These are phyloP conservation scores for Trichoderma gracile DNA, from an alignment of 2,329 filamentous ascomycete species.

Conservation along the genomic window DNA sequence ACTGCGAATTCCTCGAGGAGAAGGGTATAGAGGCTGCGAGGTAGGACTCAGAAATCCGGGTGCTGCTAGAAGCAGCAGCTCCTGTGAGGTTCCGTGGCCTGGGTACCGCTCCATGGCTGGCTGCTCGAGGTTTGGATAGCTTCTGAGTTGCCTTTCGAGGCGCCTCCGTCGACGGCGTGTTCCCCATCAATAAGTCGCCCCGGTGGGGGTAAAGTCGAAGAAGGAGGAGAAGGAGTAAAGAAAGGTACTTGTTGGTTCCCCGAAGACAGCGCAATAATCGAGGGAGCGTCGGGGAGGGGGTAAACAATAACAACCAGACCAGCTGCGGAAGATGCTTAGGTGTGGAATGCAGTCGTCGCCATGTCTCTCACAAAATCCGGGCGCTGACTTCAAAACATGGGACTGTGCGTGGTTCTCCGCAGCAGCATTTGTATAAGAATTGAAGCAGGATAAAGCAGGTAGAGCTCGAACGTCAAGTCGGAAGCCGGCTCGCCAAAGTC, in stretches of 20 bases:
- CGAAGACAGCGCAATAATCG: background rate
- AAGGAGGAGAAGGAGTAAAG: background rate
- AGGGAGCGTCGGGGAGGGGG: background rate
- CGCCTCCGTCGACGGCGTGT: slow-evolving; percentile 50
- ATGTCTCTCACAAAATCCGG: slow-evolving; percentile 14
- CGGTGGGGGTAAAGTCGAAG: background rate
- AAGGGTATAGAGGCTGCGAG: slow-evolving; percentile 34
- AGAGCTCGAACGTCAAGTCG: background rate
- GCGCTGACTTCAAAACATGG: slow-evolving; percentile 16
- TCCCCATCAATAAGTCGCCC: slow-evolving; percentile 48
- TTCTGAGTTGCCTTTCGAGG: slow-evolving; percentile 46
- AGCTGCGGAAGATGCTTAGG: slow-evolving; percentile 16
- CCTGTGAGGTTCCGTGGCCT: slow-evolving; percentile 39
- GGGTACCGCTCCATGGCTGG: slow-evolving; percentile 44
- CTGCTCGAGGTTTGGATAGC: slow-evolving; percentile 53
- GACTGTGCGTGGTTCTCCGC: slow-evolving; percentile 6
- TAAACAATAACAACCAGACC: slow-evolving; percentile 12
- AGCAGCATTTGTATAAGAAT: slow-evolving; percentile 20
- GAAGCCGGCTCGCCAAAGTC: background rate
- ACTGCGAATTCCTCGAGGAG: slow-evolving; percentile 18
- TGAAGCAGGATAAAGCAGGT: background rate
- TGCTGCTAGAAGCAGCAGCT: slow-evolving; percentile 24
- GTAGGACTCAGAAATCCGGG: slow-evolving; percentile 38
- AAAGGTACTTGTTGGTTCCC: background rate
- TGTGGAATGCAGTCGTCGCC: slow-evolving; percentile 19